Evolutionary conservation across 345 rosid species (phyloP), one percentile per base, ranked within the genome.

Genomic region (Mercurialis annua): DNA sequence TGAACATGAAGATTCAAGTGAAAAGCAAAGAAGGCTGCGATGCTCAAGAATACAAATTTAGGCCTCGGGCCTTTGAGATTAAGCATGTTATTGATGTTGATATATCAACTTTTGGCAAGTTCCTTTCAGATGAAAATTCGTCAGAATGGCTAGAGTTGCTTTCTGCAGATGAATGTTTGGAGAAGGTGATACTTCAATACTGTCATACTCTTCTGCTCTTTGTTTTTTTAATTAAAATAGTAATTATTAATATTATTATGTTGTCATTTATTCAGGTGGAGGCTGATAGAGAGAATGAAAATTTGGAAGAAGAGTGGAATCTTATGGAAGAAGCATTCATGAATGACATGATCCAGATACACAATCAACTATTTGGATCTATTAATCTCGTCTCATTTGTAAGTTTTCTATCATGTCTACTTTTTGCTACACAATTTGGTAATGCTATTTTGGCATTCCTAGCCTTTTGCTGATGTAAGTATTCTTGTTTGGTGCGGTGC

Each of bases 341-440:
- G 64, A 73, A 76, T 66, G 69, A 70, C 73, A 73, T 90, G 76
- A 82, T 90, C 69, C 64, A 71, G 76, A 76, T 80, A 15, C 94
- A 90, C 75, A 87, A 79, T 71, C 88, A 84, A 68, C 74, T 93
- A 68, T 93, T 90, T 86, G 97, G 97, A 21, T 89, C 92, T n/a
- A 72, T n/a, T 31, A 73, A 84, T 81, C 91, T 87, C 72, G 71
- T 82, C 64, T 69, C 71, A 67, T 36, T 58, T 67, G 98, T 93
- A 85, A 84, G 88, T 80, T 54, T n/a, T 66, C 51, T 27, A 15
- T 55, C 1, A 21, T 31, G n/a, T 20, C 18, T 18, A 12, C 15
- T 53, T 53, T 0, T 21, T 63, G 10, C 49, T 43, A 64, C 67
- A 47, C 1, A 23, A 21, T 16, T 59, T 23, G 31, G 5, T 10